Evolutionary conservation across 2,329 filamentous ascomycete species (phyloP).

Genomic region (Cryphonectria naterciae): DNA sequence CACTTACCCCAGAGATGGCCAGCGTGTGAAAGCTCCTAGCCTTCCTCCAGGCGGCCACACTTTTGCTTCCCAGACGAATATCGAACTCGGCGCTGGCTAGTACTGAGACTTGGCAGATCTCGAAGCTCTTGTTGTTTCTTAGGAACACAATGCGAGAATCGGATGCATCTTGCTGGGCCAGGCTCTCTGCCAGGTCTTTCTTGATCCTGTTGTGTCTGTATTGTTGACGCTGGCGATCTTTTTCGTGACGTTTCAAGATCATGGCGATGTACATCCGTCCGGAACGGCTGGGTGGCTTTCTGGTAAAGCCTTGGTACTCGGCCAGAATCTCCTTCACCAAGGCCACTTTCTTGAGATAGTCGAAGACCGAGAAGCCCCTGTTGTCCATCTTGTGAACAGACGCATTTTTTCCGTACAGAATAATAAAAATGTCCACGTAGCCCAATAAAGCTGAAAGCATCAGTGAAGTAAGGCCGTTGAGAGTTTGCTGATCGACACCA

Average conservation of each 20-base stretch:
- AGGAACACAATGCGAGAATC: not conserved
- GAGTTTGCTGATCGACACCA: not conserved
- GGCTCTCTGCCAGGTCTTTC: not conserved
- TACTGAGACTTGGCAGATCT: not conserved
- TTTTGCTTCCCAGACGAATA: not conserved
- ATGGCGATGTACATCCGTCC: not conserved
- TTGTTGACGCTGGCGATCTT: not conserved
- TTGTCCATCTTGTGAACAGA: not conserved
- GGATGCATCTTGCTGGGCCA: too few relatives aligned
- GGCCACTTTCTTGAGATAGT: not conserved
- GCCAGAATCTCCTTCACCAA: not conserved
- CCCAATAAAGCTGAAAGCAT: not conserved
- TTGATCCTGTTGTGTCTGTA: not conserved
- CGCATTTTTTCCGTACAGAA: not conserved
- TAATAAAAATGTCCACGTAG: not conserved
- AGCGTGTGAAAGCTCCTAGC: not conserved
- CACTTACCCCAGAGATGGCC: slow-evolving; percentile 12
- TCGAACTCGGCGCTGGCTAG: not conserved
- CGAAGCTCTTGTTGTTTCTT: not conserved
- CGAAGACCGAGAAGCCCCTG: not conserved
- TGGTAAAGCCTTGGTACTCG: not conserved
- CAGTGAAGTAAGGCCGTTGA: not conserved
- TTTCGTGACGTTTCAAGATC: not conserved
- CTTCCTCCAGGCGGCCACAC: not conserved
- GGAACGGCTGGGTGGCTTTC: not conserved